Percentiles rank a stretch among this genome's conserved stretches.
Conservation (phyloP, 2,329 filamentous ascomycete species). For the Rhynchosporium agropyri region DNA sequence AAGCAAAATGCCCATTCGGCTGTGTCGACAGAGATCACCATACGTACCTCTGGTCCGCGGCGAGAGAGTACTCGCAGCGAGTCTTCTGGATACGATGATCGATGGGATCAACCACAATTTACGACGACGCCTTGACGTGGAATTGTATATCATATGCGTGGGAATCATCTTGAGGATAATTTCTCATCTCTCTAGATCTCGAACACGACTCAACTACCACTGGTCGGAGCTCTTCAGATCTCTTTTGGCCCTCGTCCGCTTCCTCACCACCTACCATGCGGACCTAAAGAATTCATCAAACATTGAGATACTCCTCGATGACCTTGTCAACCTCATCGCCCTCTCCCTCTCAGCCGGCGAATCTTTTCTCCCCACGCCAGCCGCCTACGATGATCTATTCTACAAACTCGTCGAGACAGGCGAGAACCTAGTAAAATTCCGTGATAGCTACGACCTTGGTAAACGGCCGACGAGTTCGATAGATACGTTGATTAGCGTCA, state of each 20-base stretch:
- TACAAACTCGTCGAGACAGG: slow-evolving; percentile 97
- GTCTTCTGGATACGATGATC: slow-evolving; percentile 82
- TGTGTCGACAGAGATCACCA: slow-evolving; percentile 88
- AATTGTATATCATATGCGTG: slow-evolving; percentile 80
- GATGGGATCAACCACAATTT: slow-evolving; percentile 96
- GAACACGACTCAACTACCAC: slow-evolving; percentile 83
- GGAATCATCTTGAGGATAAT: slow-evolving; percentile 82
- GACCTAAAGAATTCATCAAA: slow-evolving; percentile 72
- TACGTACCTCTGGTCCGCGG: slow-evolving; percentile 75
- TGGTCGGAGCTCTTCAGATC: slow-evolving; percentile 96
- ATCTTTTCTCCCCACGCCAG: slow-evolving; percentile 83
- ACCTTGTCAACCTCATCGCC: slow-evolving; percentile 80
- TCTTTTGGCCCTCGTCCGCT: slow-evolving; percentile 83
- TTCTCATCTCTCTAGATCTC: slow-evolving; percentile 79
- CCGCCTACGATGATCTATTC: slow-evolving; percentile 93
- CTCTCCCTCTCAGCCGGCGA: slow-evolving; percentile 86
- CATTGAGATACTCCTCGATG: slow-evolving; percentile 73
- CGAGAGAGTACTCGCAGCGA: slow-evolving; percentile 73
- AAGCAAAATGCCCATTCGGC: slow-evolving; percentile 70
- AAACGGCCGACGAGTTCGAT: slow-evolving; percentile 70
- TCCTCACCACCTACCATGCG: slow-evolving; percentile 81
- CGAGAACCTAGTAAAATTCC: slow-evolving; percentile 79
- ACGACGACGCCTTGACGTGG: slow-evolving; percentile 78
- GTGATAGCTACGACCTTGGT: slow-evolving; percentile 69
- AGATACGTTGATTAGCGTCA: slow-evolving; percentile 80